Base-by-base conservation (phyloP, 345 rosid species). In the Brassica incana region DNA sequence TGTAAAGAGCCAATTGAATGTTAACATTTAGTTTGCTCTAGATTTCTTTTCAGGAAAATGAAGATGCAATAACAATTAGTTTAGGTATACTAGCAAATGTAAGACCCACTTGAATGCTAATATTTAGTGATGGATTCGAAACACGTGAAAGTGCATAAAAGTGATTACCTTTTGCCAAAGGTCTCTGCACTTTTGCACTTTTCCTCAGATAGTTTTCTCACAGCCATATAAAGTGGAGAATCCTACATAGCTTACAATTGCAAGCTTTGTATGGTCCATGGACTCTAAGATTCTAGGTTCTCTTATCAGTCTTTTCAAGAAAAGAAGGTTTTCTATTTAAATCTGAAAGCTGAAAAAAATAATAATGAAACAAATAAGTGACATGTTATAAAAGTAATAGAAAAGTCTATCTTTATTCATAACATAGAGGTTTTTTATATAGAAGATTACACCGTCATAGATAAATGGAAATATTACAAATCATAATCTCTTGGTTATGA, bases 161-260 rank as follows among this genome's bases (percentile, higher is more conserved):
- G 75, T 50, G 66, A 50, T 50, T 36, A 50, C 82, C 78, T 74
- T 79, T 74, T 50, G 67, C 75, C 54, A 62, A 79, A 74, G 27
- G 61, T 50, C 65, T n/a, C 56, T 72, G 81, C 72, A 72, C 77
- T 78, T 65, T 69, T 61, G 54, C n/a, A 45, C 54, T 45, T 45
- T 50, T 5, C 73, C 29, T 59, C 43, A 48, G 14, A 60, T 43
- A 65, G 12, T 66, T 71, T 25, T 50, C 71, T 74, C 66, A 50
- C 75, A 74, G 61, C 83, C 79, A 27, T 80, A 60, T 40, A 74
- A 67, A 62, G 75, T 80, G 78, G 83, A 69, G 83, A 80, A 74
- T 72, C 79, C 50, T 59, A 80, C 36, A 74, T 68, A 48, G 69
- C 45, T 40, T 29, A 65, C 50, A 70, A 11, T 27, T 16, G 8